These are phyloP conservation scores for Glaciozyma martinii DNA, from an alignment of 768 basidiomycete genomes.

Conservation along the genomic window DNA sequence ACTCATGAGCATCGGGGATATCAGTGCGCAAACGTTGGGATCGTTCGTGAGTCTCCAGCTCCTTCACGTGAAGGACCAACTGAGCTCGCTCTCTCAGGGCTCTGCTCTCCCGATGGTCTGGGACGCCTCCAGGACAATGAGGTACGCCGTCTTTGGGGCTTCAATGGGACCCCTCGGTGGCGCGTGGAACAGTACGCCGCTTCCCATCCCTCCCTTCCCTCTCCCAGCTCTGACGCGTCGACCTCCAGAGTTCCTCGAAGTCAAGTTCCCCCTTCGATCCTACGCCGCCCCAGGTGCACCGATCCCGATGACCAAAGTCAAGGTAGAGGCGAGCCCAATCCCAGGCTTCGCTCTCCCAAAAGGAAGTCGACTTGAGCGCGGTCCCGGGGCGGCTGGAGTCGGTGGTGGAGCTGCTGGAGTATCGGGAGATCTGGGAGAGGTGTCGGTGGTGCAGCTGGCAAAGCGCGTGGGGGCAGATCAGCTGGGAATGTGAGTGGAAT, in stretches of 20 bases:
- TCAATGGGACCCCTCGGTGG: conserved; percentile 31
- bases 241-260: conserved; percentile 28
- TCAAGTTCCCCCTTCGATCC: conserved; percentile 30
- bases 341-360: conserved; percentile 21
- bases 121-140: conserved; percentile 10
- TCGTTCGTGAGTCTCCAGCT: neutral
- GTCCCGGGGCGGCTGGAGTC: neutral
- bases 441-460: conserved; percentile 8
- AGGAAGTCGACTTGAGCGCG: conserved; percentile 19
- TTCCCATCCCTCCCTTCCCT: neutral
- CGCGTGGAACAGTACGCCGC: conserved; percentile 28
- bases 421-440: neutral
- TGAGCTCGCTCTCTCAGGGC: neutral
- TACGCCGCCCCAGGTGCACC: neutral
- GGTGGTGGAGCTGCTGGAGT: neutral
- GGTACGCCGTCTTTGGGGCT: conserved; percentile 26
- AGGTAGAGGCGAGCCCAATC: conserved; percentile 23
- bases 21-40: conserved; percentile 12
- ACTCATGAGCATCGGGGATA: conserved; percentile 18
- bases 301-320: conserved; percentile 6
- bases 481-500: conserved; percentile 18
- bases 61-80: neutral
- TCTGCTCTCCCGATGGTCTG: neutral
- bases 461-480: conserved; percentile 31
- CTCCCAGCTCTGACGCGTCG: neutral